phyloP scores from a whole-genome alignment of 179 eudicot species.

The Sideroxylon spinosum region DNA sequence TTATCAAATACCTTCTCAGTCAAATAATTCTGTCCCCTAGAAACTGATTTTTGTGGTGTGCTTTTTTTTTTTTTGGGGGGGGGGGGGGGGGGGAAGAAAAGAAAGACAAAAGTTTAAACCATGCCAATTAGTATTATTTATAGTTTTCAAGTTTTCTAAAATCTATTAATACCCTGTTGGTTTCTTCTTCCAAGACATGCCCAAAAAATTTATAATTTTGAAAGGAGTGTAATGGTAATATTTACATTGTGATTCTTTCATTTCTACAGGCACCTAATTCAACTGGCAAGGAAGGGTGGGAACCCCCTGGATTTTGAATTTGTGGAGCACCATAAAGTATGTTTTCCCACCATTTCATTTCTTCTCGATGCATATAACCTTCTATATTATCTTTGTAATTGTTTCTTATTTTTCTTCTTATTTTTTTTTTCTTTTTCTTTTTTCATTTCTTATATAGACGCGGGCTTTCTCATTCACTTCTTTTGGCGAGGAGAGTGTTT shows the following conservation, averaged over 20 bases:
- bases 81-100: too few species aligned
- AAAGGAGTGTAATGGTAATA: too few species aligned
- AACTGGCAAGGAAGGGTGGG: conserved; percentile 79
- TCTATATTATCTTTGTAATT: background rate
- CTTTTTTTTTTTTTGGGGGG: too few species aligned
- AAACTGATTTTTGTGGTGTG: background rate
- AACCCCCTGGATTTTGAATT: conserved; percentile 76
- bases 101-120: background rate
- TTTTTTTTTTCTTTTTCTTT: background rate
- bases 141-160: background rate
- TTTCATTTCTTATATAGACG: conserved; percentile 40
- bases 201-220: background rate
- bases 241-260: background rate
- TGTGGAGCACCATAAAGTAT: conserved; percentile 91
- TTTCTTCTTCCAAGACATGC: background rate
- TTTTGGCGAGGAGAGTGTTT: conserved; percentile 64
- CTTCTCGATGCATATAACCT: background rate
- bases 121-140: background rate
- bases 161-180: background rate
- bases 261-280: conserved; percentile 70
- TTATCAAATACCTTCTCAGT: background rate
- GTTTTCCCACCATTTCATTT: conserved; percentile 9
- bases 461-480: conserved; percentile 84
- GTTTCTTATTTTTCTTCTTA: too few species aligned
- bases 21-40: background rate